phyloP scores from a whole-genome alignment of 805 yeast species.

The Priceomyces haplophilus region DNA sequence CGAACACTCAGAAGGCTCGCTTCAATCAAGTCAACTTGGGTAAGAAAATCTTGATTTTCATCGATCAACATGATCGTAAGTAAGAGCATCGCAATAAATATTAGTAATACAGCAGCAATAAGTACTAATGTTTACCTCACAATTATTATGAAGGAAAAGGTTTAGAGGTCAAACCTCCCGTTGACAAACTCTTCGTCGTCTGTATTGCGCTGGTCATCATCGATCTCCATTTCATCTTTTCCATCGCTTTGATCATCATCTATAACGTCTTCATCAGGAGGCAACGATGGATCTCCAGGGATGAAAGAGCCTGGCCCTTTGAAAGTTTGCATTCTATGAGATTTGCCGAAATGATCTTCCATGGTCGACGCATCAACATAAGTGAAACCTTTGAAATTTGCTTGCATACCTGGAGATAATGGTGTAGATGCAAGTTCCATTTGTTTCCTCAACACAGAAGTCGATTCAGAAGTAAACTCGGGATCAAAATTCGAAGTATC shows the following conservation, averaged over 20 bases:
- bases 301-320: conserved; percentile 65
- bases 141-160: background rate
- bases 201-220: conserved; percentile 62
- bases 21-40: too few species aligned
- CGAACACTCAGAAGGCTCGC: background rate
- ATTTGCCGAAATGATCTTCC: conserved; percentile 71
- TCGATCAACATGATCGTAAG: background rate
- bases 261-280: conserved; percentile 81
- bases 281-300: conserved; percentile 74
- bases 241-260: conserved; percentile 60
- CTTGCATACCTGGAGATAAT: conserved; percentile 90
- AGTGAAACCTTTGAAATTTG: conserved; percentile 94
- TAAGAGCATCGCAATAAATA: conserved; percentile 1
- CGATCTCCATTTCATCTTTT: conserved; percentile 47
- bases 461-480: conserved; percentile 89
- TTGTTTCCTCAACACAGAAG: conserved; percentile 72
- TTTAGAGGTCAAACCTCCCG: conserved; percentile 79
- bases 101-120: background rate
- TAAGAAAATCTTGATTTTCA: background rate
- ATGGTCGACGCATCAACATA: conserved; percentile 91
- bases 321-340: conserved; percentile 37
- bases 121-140: background rate
- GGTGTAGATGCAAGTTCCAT: conserved; percentile 72
- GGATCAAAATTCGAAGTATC: conserved; percentile 98
- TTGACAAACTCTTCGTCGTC: conserved; percentile 73